Evolutionary conservation across 106 monocot genomes (phyloP).

Genomic region (Dendrobium huoshanense): DNA sequence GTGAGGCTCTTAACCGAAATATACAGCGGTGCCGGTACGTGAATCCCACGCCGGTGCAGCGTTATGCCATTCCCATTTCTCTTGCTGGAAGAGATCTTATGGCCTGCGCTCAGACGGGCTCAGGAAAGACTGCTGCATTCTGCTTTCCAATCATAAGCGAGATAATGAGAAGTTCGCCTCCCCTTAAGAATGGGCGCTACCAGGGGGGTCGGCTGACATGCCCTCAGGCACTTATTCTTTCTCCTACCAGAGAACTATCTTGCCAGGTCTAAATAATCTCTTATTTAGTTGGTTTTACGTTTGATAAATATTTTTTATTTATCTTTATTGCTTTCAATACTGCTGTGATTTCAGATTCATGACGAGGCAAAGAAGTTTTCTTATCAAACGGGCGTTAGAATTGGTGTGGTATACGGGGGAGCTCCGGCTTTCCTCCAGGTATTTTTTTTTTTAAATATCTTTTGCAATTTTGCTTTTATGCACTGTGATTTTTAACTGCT

Average conservation of each 20-base stretch:
- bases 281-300: background rate
- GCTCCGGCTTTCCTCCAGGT: constrained; percentile 73
- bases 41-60: constrained; percentile 89
- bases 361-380: constrained; percentile 73
- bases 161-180: constrained; percentile 51
- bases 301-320: background rate
- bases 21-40: constrained; percentile 88
- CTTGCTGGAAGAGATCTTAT: constrained; percentile 83
- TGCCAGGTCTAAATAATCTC: constrained; percentile 43
- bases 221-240: constrained; percentile 75
- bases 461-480: background rate
- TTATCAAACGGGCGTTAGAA: constrained; percentile 74
- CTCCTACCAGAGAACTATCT: constrained; percentile 83
- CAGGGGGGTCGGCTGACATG: constrained; percentile 45
- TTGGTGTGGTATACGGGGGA: constrained; percentile 79
- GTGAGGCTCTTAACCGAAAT: constrained; percentile 74
- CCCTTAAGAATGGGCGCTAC: constrained; percentile 20
- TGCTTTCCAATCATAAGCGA: constrained; percentile 96
- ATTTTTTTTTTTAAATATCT: background rate
- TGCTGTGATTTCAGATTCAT: constrained; percentile 38
- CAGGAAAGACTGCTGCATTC: constrained; percentile 95
- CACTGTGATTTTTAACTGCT: background rate
- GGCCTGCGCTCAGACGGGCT: constrained; percentile 99
- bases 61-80: constrained; percentile 87
- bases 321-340: background rate